Percentiles rank a stretch among this genome's conserved stretches.
These are phyloP conservation scores for Conticribra guillardii DNA, from an alignment of 108 stramenopile species.

Conservation along the genomic window DNA sequence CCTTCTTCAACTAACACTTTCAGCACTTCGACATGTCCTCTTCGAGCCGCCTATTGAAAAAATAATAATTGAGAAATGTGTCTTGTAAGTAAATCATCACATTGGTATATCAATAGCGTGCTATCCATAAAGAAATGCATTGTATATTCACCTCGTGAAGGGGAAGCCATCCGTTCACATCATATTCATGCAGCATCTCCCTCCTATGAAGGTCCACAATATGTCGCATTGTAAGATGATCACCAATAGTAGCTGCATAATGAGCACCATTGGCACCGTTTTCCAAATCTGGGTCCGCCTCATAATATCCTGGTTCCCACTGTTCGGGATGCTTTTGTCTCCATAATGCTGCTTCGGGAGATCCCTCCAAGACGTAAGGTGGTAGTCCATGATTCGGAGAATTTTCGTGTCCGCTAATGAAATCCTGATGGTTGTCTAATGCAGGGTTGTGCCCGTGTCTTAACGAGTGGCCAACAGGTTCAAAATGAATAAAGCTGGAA, in stretches of 20 bases:
- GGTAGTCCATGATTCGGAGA: constrained; percentile 46
- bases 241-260: constrained; percentile 27
- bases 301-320: constrained; percentile 31
- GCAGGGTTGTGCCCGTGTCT: constrained; percentile 36
- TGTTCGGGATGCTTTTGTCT: constrained; percentile 16
- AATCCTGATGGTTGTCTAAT: constrained; percentile 9
- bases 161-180: constrained; percentile 36
- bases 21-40: constrained; percentile 36
- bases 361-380: constrained; percentile 54
- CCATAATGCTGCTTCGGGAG: constrained; percentile 44
- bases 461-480: constrained; percentile 55
- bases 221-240: constrained; percentile 29
- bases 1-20: constrained; percentile 22
- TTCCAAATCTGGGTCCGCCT: constrained; percentile 22
- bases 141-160: constrained; percentile 35
- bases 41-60: constrained; percentile 21
- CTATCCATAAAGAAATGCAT: background rate
- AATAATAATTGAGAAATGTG: no score
- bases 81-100: background rate
- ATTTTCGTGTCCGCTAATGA: constrained; percentile 12
- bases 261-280: constrained; percentile 33
- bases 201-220: constrained; percentile 28
- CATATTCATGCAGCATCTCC: constrained; percentile 24
- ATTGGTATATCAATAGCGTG: background rate
- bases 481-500: constrained; percentile 71